These are phyloP conservation scores for Pichia sporocuriosa DNA, from an alignment of 805 yeast species.

Conservation along the genomic window DNA sequence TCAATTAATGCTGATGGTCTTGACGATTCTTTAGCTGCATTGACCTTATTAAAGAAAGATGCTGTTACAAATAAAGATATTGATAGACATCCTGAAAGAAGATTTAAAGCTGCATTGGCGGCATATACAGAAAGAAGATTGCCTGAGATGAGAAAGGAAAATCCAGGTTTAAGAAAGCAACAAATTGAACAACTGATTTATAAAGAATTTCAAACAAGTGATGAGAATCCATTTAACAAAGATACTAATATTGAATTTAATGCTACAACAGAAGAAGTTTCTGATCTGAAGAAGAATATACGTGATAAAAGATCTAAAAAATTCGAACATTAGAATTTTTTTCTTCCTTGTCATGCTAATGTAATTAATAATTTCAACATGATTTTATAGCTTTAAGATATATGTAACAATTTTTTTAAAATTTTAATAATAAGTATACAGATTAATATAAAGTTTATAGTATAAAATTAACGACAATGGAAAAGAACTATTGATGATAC, in stretches of 20 bases:
- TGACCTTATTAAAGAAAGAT: constrained; percentile 53
- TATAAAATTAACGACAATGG: no score
- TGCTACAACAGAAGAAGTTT: constrained; percentile 51
- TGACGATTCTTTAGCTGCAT: constrained; percentile 73
- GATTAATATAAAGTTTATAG: no score
- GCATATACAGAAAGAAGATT: constrained; percentile 66
- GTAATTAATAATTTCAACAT: background rate
- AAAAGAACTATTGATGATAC: no score
- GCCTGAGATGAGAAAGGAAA: constrained; percentile 67
- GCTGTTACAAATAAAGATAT: constrained; percentile 56
- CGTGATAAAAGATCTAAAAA: constrained; percentile 28
- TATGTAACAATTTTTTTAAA: background rate
- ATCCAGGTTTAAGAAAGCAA: constrained; percentile 73
- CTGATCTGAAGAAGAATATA: constrained; percentile 26
- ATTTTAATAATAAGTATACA: constrained; percentile 1
- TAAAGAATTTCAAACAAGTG: constrained; percentile 77
- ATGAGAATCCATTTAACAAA: constrained; percentile 82
- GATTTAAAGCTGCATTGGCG: constrained; percentile 73
- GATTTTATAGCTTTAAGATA: background rate
- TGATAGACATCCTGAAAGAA: constrained; percentile 84
- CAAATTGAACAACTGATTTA: constrained; percentile 67
- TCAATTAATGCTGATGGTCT: constrained; percentile 67
- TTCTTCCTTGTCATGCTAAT: background rate
- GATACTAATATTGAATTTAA: constrained; percentile 56
- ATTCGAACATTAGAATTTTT: constrained; percentile 22